Conservation (phyloP, 2,329 filamentous ascomycete species). For the Setomelanomma holmii region DNA sequence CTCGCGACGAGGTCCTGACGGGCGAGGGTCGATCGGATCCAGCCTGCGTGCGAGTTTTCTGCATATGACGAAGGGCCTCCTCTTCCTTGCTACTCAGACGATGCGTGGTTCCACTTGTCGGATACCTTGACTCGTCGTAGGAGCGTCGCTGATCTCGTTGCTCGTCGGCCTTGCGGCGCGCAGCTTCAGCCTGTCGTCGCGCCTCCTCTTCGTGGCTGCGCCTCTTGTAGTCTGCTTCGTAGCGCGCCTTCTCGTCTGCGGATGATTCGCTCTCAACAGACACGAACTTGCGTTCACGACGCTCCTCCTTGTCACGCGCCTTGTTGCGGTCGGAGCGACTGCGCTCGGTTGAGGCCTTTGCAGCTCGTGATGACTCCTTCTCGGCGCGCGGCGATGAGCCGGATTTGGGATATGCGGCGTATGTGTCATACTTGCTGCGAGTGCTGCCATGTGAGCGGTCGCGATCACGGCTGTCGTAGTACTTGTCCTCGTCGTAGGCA, state of each 20-base stretch:
- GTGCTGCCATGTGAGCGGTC: slow-evolving; percentile 11
- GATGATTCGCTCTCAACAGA: slow-evolving; percentile 43
- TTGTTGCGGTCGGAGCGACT: slow-evolving; percentile 50
- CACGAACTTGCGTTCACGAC: slow-evolving; percentile 48
- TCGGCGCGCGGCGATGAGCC: slow-evolving; percentile 33
- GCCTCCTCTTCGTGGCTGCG: slow-evolving; percentile 36
- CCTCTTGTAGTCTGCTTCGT: slow-evolving; percentile 38
- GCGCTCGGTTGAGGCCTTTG: slow-evolving; percentile 45
- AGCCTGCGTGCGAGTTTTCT: slow-evolving; percentile 33
- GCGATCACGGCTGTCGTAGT: slow-evolving; percentile 44
- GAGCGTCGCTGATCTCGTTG: slow-evolving; percentile 40
- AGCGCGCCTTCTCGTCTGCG: slow-evolving; percentile 41
- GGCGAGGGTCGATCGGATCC: slow-evolving; percentile 37
- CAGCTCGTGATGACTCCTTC: slow-evolving; percentile 33
- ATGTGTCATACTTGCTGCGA: slow-evolving; percentile 49
- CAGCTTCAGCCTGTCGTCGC: slow-evolving; percentile 29
- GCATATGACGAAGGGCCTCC: slow-evolving; percentile 38
- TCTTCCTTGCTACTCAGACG: slow-evolving; percentile 36
- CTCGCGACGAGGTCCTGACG: slow-evolving; percentile 38
- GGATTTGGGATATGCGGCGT: slow-evolving; percentile 46
- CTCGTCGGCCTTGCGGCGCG: slow-evolving; percentile 37
- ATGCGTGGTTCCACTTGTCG: slow-evolving; percentile 19
- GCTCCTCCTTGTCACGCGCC: slow-evolving; percentile 49
- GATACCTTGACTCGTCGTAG: slow-evolving; percentile 34
- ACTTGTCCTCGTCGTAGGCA: slow-evolving; percentile 44